Conservation (phyloP, 2,329 filamentous ascomycete species). For the Furcasterigmium furcatum region DNA sequence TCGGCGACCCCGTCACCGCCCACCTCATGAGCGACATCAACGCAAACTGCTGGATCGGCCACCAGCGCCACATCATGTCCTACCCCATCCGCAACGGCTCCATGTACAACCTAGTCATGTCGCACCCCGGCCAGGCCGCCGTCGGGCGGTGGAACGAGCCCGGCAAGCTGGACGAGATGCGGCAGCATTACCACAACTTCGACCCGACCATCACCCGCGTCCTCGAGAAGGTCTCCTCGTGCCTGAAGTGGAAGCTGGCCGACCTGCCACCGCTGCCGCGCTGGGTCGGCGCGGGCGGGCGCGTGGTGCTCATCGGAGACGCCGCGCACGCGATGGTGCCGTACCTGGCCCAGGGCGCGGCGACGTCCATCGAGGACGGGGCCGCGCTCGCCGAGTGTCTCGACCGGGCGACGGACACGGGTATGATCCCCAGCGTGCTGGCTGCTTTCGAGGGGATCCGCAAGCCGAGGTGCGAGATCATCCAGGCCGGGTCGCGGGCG, state of each 20-base stretch:
- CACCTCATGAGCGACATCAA: not conserved
- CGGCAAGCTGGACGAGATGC: not conserved
- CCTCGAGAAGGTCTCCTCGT: not conserved
- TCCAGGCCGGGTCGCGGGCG: not conserved
- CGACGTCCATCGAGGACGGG: not conserved
- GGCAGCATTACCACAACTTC: not conserved
- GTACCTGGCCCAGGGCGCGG: constrained; percentile 1
- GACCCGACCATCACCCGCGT: not conserved
- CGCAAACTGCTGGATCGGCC: not conserved
- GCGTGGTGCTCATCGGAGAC: constrained; percentile 1
- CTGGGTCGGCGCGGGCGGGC: not conserved
- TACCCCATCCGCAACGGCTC: not conserved
- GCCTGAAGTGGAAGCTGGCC: not conserved
- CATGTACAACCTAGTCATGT: not conserved
- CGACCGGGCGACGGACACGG: not conserved
- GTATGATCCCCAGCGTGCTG: not conserved
- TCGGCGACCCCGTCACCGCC: not conserved
- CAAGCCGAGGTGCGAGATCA: not conserved
- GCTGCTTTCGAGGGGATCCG: not conserved
- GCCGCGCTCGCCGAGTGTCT: not conserved
- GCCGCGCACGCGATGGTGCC: constrained; percentile 1
- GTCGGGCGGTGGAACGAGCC: not conserved
- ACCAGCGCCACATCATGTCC: not conserved
- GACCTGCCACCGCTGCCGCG: not conserved
- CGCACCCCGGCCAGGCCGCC: not conserved